Conservation (phyloP, 495 filamentous ascomycete species). For the Bryoglossum gracile region DNA sequence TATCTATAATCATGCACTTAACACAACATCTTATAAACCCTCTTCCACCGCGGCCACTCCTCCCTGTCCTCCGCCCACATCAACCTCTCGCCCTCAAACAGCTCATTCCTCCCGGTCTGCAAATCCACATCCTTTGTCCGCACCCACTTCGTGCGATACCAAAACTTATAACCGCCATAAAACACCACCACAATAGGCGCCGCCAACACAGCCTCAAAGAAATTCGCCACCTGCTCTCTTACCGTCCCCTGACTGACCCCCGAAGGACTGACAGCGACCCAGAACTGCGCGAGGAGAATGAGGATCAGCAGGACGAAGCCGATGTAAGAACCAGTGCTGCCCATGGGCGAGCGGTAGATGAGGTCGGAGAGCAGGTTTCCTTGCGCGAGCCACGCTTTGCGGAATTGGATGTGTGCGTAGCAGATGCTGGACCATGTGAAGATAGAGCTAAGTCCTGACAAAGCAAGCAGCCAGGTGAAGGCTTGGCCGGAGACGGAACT, state of each 20-base stretch:
- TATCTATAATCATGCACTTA: too few relatives aligned
- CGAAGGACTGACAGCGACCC: conserved; percentile 77
- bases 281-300: conserved; percentile 89
- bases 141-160: conserved; percentile 61
- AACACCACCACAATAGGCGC: conserved; percentile 69
- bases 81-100: conserved; percentile 62
- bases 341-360: conserved; percentile 74
- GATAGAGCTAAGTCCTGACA: conserved; percentile 81
- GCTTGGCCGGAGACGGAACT: conserved; percentile 54
- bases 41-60: conserved; percentile 84
- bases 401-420: conserved; percentile 86
- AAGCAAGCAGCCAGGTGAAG: conserved; percentile 83
- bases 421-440: conserved; percentile 93
- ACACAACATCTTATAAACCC: conserved; percentile 46
- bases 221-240: conserved; percentile 45
- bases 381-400: conserved; percentile 64
- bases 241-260: conserved; percentile 35
- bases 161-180: conserved; percentile 73
- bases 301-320: conserved; percentile 71
- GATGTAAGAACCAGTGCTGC: conserved; percentile 74
- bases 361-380: conserved; percentile 70
- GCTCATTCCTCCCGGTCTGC: conserved; percentile 75
- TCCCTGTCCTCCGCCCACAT: conserved; percentile 60
- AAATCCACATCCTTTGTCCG: conserved; percentile 70
- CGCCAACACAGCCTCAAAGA: conserved; percentile 75